Conservation (phyloP, 257 asterid genomes). For the Solanum megistacrolobum region DNA sequence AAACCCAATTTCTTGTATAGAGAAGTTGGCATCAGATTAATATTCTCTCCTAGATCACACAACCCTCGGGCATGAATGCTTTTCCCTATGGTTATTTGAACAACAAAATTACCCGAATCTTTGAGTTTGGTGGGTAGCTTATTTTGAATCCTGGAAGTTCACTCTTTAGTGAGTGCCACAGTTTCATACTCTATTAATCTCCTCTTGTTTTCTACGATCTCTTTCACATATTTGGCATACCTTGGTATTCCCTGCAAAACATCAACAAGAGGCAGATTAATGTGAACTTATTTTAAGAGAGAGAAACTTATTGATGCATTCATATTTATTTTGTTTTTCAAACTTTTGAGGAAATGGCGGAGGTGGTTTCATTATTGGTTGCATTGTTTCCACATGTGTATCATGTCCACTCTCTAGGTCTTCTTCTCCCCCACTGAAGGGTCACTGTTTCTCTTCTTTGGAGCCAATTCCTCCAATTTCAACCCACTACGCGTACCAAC, state of each 20-base stretch:
- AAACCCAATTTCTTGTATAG: background rate
- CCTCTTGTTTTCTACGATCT: background rate
- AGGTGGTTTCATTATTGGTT: background rate
- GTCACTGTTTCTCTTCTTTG: no score
- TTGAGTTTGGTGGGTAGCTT: background rate
- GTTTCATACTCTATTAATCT: no score
- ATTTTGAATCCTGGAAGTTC: no score
- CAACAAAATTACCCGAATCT: background rate
- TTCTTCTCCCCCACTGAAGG: no score
- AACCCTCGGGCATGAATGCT: no score
- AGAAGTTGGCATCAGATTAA: background rate
- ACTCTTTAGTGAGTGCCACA: background rate
- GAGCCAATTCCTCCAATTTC: no score
- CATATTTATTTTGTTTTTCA: no score
- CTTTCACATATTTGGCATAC: background rate
- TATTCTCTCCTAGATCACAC: background rate
- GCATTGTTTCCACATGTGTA: background rate
- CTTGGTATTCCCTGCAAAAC: background rate
- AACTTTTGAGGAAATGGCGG: background rate
- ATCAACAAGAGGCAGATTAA: background rate
- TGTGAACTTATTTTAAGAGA: background rate
- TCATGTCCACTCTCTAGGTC: no score
- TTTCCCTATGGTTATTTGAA: no score
- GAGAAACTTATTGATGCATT: background rate
- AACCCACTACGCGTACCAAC: no score